phyloP scores from a whole-genome alignment of 768 basidiomycete species.

The Boletus coccyginus region DNA sequence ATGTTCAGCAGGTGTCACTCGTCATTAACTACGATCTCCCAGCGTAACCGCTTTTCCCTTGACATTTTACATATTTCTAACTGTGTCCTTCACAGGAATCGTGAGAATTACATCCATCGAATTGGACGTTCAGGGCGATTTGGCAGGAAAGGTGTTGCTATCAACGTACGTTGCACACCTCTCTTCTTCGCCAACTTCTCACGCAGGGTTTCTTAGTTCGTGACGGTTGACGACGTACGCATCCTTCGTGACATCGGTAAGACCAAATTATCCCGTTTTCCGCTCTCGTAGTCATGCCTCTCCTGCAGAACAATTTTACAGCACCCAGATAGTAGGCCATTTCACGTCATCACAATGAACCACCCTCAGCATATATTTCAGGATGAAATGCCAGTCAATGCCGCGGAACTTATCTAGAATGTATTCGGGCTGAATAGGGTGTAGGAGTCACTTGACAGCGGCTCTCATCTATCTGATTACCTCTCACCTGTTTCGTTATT shows the following conservation, averaged over 20 bases:
- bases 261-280: slow-evolving; percentile 23
- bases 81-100: slow-evolving; percentile 53
- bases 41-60: slow-evolving; percentile 52
- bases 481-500: slow-evolving; percentile 11
- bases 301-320: slow-evolving; percentile 86
- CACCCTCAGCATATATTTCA: slow-evolving; percentile 36
- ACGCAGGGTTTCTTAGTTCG: slow-evolving; percentile 54
- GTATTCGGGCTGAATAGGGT: not conserved
- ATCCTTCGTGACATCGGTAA: slow-evolving; percentile 95
- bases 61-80: slow-evolving; percentile 12
- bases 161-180: slow-evolving; percentile 68
- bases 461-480: slow-evolving; percentile 1
- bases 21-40: slow-evolving; percentile 98
- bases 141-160: slow-evolving; percentile 98
- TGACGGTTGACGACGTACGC: slow-evolving; percentile 93
- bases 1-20: slow-evolving; percentile 95
- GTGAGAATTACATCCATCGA: slow-evolving; percentile 99
- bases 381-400: slow-evolving; percentile 99
- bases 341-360: not conserved
- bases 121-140: slow-evolving; percentile 99
- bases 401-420: slow-evolving; percentile 88
- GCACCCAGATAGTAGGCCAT: slow-evolving; percentile 79
- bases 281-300: slow-evolving; percentile 10
- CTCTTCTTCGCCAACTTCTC: slow-evolving; percentile 9
- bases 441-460: slow-evolving; percentile 2